Evolutionary conservation across 805 yeast species (phyloP).

Genomic region (Pichia thaimueangensis): DNA sequence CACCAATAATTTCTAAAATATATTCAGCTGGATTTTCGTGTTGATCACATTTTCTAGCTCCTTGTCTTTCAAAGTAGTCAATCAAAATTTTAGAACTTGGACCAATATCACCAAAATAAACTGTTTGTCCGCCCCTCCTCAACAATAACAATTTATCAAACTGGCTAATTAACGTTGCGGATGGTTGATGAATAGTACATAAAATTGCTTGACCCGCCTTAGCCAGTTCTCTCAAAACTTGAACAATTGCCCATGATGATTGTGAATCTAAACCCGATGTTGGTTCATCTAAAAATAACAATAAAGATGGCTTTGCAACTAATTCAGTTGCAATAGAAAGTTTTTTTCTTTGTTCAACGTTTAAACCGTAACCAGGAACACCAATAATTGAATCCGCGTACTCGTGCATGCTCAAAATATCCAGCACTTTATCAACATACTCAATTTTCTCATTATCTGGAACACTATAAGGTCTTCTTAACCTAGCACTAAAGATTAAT

Average conservation of each 20-base stretch:
- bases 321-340: constrained; percentile 50
- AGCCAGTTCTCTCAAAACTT: constrained; percentile 43
- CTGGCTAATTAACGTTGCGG: constrained; percentile 38
- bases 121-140: constrained; percentile 48
- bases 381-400: constrained; percentile 49
- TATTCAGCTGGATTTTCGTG: constrained; percentile 73
- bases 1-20: constrained; percentile 68
- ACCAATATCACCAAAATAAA: constrained; percentile 50
- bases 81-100: constrained; percentile 36
- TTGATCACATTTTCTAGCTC: constrained; percentile 59
- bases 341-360: constrained; percentile 50
- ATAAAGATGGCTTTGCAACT: constrained; percentile 47
- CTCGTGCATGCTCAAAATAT: constrained; percentile 35
- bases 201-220: constrained; percentile 50
- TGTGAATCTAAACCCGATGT: constrained; percentile 56
- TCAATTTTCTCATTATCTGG: constrained; percentile 37
- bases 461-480: constrained; percentile 38
- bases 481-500: constrained; percentile 41
- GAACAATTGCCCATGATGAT: constrained; percentile 53
- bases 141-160: constrained; percentile 37
- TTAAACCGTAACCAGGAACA: constrained; percentile 40
- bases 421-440: constrained; percentile 37
- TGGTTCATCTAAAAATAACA: constrained; percentile 53
- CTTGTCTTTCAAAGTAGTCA: constrained; percentile 41
- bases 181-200: constrained; percentile 52